A percentile compares a stretch with the other conserved stretches of the same genome.
Evolutionary conservation across 75 land plant species (phyloP).

Genomic region (Cupressus sempervirens): DNA sequence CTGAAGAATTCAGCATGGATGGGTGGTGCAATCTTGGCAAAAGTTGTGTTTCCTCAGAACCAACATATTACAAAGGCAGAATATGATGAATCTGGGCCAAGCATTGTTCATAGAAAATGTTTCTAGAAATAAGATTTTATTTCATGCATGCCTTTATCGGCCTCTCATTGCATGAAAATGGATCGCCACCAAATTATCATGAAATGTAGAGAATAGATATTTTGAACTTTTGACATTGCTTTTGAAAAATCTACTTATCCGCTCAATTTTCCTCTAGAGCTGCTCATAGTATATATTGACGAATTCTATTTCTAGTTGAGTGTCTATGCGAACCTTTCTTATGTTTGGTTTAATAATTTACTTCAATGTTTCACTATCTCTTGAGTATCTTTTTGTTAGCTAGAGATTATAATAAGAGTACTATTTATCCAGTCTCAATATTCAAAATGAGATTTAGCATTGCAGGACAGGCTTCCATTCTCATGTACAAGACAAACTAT

Average conservation of each 20-base stretch:
- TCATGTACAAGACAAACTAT: background rate
- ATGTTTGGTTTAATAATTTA: background rate
- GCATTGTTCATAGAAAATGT: slow-evolving; percentile 91
- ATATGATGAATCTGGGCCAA: slow-evolving; percentile 94
- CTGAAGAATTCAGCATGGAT: slow-evolving; percentile 90
- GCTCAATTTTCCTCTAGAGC: background rate
- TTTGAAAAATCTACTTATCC: background rate
- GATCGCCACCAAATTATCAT: background rate
- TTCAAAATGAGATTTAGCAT: background rate
- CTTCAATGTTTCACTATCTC: too few relatives aligned
- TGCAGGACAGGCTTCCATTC: background rate
- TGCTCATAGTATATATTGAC: background rate
- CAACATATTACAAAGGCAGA: slow-evolving; percentile 96
- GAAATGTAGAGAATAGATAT: background rate
- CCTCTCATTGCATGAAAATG: background rate
- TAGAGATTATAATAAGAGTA: background rate
- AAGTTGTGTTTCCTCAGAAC: slow-evolving; percentile 98
- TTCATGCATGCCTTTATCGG: background rate
- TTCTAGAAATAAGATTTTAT: slow-evolving; percentile 32
- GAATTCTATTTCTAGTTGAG: background rate
- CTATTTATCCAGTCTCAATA: background rate
- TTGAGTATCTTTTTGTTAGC: background rate
- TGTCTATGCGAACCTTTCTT: background rate
- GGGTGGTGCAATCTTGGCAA: slow-evolving; percentile 99
- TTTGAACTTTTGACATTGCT: background rate